Percentiles rank a stretch among this genome's conserved stretches.
These are phyloP conservation scores for Syzygium aqueum DNA, from an alignment of 345 rosid genomes.

Conservation along the genomic window DNA sequence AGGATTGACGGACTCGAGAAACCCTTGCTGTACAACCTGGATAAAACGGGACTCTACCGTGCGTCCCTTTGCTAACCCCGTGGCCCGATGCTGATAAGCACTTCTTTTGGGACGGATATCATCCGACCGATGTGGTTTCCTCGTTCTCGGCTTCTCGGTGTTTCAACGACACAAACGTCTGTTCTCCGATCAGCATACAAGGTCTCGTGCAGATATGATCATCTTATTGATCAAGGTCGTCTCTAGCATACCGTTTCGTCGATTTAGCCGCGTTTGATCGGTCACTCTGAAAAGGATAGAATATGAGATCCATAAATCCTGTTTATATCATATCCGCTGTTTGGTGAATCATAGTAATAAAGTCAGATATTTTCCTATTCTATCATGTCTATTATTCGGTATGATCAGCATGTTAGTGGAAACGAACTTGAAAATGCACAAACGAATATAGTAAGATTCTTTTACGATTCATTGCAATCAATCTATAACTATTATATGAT, in stretches of 20 bases:
- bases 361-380: too few species aligned
- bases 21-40: constrained; percentile 37
- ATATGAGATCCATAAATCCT: too few species aligned
- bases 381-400: accelerated
- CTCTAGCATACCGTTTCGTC: background rate
- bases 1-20: constrained; percentile 22
- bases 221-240: background rate
- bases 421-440: too few species aligned
- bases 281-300: too few species aligned
- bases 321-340: accelerated
- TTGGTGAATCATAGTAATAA: too few species aligned
- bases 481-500: too few species aligned
- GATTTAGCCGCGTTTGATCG: too few species aligned
- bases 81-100: constrained; percentile 11
- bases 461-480: too few species aligned
- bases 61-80: constrained; percentile 23
- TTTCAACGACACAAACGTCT: constrained; percentile 14
- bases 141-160: constrained; percentile 18
- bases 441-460: background rate
- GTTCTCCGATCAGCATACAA: constrained; percentile 19
- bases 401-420: too few species aligned
- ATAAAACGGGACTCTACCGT: constrained; percentile 25
- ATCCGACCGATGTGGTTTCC: constrained; percentile 18
- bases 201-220: constrained; percentile 11
- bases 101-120: constrained; percentile 40